Evolutionary conservation across 768 basidiomycete genomes (phyloP), one percentile per base, ranked within the genome.

Genomic region (Kwoniella heveanensis): DNA sequence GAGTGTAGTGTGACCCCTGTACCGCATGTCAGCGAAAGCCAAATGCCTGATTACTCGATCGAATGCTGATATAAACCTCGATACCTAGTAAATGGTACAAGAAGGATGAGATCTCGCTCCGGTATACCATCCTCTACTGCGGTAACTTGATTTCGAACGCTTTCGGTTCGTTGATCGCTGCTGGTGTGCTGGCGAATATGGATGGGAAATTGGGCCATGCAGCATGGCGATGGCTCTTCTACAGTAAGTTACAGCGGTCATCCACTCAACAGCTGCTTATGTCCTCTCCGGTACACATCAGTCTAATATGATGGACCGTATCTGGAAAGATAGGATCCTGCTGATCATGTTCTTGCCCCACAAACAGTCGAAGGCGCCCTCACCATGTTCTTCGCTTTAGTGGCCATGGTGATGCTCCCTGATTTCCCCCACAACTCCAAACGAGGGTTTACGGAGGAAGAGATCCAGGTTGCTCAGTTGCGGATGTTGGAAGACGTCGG

Each of bases 71-170:
- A 15, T 53, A 4, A 13, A n/a, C n/a, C 32, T 8, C 22, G 15
- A 24, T 47, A 15, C 24, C 19, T 17, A 64, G 60, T 32, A 64
- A 64, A 24, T 78, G 66, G 57, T 72, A 71, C 54, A 67, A 61
- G 44, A 71, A 71, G 62, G 72, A 70, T 37, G 59, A 74, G 47
- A 64, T 74, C 44, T 71, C 69, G 27, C 26, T 75, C 2, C 66
- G 74, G 25, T 66, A 63, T 15, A 75, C 74, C 21, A 55, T 75
- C 66, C 21, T 62, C 6, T 62, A 57, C 21, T 57, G 54, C 37
- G 62, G 55, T 25, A 64, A 64, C 30, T 10, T 64, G 19, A 64
- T 64, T 39, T 64, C 62, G 15, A 64, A 64, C 36, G 54, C 62
- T 13, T 57, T 64, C n/a, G 56, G 56, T 4, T 56, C 55, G 15